These are phyloP conservation scores for Exobasidium cylindrosporum DNA, from an alignment of 1,284 basidiomycete species.

Conservation along the genomic window DNA sequence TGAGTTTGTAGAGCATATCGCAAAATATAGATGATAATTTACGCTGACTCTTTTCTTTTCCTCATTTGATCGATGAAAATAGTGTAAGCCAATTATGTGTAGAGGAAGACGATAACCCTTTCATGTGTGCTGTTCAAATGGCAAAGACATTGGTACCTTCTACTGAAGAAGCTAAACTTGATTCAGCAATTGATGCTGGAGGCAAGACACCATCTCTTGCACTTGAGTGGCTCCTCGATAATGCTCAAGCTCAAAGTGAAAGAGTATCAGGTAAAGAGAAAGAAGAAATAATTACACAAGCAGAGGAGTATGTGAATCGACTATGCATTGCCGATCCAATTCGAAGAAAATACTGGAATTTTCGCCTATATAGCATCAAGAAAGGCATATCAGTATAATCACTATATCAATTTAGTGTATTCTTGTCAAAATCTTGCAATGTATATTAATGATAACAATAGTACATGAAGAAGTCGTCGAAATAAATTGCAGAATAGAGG, in stretches of 20 bases:
- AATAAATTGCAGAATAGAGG: neutral
- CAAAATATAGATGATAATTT: too few species aligned
- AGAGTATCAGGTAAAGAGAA: neutral
- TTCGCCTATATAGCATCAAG: conserved; percentile 1
- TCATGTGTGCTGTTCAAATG: conserved; percentile 5
- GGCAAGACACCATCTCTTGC: conserved; percentile 27
- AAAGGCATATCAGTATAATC: neutral
- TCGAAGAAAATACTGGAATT: conserved; percentile 29
- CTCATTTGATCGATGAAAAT: too few species aligned
- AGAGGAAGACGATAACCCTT: neutral
- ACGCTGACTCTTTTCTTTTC: conserved; percentile 2
- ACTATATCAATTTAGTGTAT: neutral
- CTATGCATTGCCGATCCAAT: conserved; percentile 34
- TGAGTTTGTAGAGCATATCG: neutral
- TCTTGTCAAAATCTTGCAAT: neutral
- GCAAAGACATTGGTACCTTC: conserved; percentile 21
- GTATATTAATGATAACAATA: neutral
- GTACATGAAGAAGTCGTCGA: neutral
- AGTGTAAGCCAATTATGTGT: conserved; percentile 5
- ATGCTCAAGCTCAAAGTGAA: neutral
- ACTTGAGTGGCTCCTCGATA: conserved; percentile 46
- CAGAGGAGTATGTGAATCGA: conserved; percentile 17
- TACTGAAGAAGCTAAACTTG: conserved; percentile 19
- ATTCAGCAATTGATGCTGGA: conserved; percentile 25
- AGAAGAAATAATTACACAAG: neutral